Evolutionary conservation across 345 rosid genomes (phyloP).

Genomic region (Bruguiera gymnorhiza): DNA sequence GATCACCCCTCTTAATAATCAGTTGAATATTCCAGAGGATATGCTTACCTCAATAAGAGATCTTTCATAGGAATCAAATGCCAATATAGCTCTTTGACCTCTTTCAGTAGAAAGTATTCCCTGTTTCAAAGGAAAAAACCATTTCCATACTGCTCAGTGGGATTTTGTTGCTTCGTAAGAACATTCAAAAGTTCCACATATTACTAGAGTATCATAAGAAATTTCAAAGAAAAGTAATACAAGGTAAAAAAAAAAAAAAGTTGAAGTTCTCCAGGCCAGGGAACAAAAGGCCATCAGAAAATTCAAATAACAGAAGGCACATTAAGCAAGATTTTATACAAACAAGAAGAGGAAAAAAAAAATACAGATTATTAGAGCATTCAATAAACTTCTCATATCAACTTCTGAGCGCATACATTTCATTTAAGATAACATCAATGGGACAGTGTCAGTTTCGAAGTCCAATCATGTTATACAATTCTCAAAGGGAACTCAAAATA

Average conservation of each 20-base stretch:
- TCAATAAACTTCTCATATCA: background rate
- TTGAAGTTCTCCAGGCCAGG: too few species aligned
- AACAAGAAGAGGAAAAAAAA: background rate
- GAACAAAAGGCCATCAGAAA: too few species aligned
- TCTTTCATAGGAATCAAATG: slow-evolving; percentile 70
- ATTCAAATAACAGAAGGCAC: background rate
- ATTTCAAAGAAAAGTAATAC: background rate
- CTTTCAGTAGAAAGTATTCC: slow-evolving; percentile 94
- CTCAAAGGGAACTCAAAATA: too few species aligned
- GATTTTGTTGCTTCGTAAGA: background rate
- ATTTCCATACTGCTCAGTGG: background rate
- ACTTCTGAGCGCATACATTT: background rate
- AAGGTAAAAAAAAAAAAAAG: background rate
- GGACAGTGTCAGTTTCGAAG: background rate
- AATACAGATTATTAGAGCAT: background rate
- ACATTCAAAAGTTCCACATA: background rate
- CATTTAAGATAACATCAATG: background rate
- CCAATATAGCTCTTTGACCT: slow-evolving; percentile 63
- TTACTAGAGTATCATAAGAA: background rate
- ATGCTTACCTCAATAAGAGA: slow-evolving; percentile 74
- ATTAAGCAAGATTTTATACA: background rate
- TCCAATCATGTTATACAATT: too few species aligned
- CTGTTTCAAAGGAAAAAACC: slow-evolving; percentile 33
- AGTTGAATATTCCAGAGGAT: background rate
- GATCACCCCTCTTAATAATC: background rate